Base-by-base conservation (phyloP, 768 basidiomycete species). In the Tephrocybe sp. region DNA sequence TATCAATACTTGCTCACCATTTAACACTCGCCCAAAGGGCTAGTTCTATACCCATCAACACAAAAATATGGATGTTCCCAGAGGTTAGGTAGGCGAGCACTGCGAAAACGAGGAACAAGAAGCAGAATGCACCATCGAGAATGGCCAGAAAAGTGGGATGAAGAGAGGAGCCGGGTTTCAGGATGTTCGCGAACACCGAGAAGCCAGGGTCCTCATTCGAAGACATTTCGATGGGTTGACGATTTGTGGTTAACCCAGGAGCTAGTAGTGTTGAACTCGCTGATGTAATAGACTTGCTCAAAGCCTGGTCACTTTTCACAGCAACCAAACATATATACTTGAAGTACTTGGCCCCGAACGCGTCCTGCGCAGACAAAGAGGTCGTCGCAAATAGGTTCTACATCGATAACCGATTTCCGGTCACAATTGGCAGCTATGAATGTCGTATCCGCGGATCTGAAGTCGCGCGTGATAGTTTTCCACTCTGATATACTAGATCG, bases 11-110 rank as follows among this genome's bases (percentile, higher is more conserved):
- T 13, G 65, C 76, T 49, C 64, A 88, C 91, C 89, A 92, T 68
- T 91, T 91, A 1, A 91, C 74, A 56, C 84, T 89, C 24, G 71
- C 84, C 89, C 88, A 92, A 24, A 93, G 69, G 24, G 74, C 77
- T 12, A 83, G 59, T 58, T 84, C 82, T 50, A 93, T 83, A 1
- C 61, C 69, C 52, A 86, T 84, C 11, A 93, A 70, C 21, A 72
- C 73, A 23, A 89, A 73, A 25, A 91, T 70, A 60, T 93, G 91
- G 1, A 77, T 46, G 57, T 80, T 92, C 25, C 84, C 82, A 11
- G 70, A 68, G 0, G 88, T 88, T 19, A 84, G 56, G 61, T 79
- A 72, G 6, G 80, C 73, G n/a, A 86, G 72, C 34, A 69, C 65
- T 31, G 81, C 55, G 18, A 92, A 76, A 8, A 89, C 76, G 16